These are phyloP conservation scores for Ophiocordyceps camponoti-rufipedis DNA, from an alignment of 2,329 filamentous ascomycete species.

Conservation along the genomic window DNA sequence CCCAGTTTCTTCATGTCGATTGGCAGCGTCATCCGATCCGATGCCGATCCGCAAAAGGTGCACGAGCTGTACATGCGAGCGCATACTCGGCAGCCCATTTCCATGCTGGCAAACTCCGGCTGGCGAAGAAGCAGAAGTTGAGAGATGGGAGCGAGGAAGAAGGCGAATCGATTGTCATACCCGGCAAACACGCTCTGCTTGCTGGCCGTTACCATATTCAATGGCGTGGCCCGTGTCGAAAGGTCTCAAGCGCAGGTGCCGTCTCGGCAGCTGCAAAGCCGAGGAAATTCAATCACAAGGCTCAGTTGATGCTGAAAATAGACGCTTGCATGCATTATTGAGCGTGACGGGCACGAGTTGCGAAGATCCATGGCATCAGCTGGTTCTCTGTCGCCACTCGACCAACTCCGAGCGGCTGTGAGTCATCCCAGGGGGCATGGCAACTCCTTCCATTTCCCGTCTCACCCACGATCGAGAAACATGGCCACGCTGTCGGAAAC, in stretches of 20 bases:
- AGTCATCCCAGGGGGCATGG: background rate
- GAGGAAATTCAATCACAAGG: background rate
- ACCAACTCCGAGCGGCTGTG: slow-evolving; percentile 1
- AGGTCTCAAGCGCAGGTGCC: background rate
- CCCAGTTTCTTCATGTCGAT: slow-evolving; percentile 93
- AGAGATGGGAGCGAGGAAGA: background rate
- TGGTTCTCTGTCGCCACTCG: background rate
- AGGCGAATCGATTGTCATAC: slow-evolving; percentile 1
- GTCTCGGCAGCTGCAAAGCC: background rate
- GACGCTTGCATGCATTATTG: background rate
- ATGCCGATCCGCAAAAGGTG: slow-evolving; percentile 53
- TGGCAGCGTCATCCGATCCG: slow-evolving; percentile 86
- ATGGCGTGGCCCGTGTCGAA: background rate
- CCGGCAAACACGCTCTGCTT: background rate
- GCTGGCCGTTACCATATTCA: background rate
- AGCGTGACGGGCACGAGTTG: background rate
- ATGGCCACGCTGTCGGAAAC: background rate
- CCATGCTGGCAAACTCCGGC: slow-evolving; percentile 25
- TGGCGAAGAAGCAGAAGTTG: slow-evolving; percentile 12
- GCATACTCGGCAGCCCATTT: slow-evolving; percentile 55
- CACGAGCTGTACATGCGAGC: slow-evolving; percentile 60
- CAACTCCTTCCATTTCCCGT: background rate
- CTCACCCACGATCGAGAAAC: background rate
- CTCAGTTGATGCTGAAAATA: background rate
- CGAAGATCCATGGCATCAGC: background rate